These are phyloP conservation scores for Salinomyces thailandicus DNA, from an alignment of 2,329 filamentous ascomycete species.

Conservation along the genomic window DNA sequence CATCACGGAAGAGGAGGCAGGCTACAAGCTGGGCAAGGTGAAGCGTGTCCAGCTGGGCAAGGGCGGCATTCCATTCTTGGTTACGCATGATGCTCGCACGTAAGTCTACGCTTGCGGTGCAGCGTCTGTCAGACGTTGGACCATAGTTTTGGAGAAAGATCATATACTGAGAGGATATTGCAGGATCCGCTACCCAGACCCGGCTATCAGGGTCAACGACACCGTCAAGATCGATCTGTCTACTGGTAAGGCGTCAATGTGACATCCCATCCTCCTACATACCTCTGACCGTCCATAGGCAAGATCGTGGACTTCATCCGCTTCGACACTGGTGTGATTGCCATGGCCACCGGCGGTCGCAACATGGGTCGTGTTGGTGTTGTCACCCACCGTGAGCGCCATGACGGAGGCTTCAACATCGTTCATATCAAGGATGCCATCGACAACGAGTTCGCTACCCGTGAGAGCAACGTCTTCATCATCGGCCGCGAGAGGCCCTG, in stretches of 20 bases:
- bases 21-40: conserved; percentile 99
- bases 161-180: conserved; percentile 24
- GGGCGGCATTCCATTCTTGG: conserved; percentile 99
- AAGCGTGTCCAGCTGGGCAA: conserved; percentile 99
- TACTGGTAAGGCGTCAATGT: conserved; percentile 49
- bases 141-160: conserved; percentile 8
- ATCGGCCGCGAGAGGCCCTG: conserved; percentile 98
- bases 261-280: not conserved
- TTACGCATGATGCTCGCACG: conserved; percentile 99
- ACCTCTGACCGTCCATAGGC: conserved; percentile 13
- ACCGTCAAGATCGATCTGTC: conserved; percentile 97
- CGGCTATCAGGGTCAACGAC: conserved; percentile 98
- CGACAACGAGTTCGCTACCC: conserved; percentile 99
- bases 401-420: conserved; percentile 99
- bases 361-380: conserved; percentile 99
- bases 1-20: conserved; percentile 95
- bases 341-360: conserved; percentile 98
- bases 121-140: conserved; percentile 6
- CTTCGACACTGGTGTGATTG: conserved; percentile 96
- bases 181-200: conserved; percentile 99
- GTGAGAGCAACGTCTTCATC: conserved; percentile 99
- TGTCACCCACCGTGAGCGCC: conserved; percentile 99
- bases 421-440: conserved; percentile 96
- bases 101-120: conserved; percentile 53
- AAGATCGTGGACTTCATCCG: conserved; percentile 98